These are phyloP conservation scores for Debaryomycetaceae sp. DNA, from an alignment of 1,139 yeast genomes.

Conservation along the genomic window DNA sequence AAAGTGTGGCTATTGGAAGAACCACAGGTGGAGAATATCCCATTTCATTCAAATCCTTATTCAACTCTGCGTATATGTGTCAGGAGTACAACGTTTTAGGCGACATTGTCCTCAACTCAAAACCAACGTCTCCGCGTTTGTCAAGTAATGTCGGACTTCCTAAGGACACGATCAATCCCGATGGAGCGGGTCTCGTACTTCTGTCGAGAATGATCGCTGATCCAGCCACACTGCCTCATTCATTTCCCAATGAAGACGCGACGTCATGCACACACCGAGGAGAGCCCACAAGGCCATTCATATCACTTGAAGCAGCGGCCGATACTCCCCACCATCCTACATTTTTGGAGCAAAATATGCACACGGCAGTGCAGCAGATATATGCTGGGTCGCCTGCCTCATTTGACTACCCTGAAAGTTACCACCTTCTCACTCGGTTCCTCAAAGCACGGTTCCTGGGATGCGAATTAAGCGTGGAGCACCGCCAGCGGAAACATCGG, in stretches of 20 bases:
- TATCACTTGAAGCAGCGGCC: conserved; percentile 23
- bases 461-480: conserved; percentile 17
- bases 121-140: conserved; percentile 42
- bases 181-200: background rate
- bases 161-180: conserved; percentile 2
- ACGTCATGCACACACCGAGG: background rate
- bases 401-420: conserved; percentile 59
- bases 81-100: conserved; percentile 53
- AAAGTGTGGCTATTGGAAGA: background rate
- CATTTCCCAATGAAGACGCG: background rate
- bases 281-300: conserved; percentile 25
- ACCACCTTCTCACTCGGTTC: conserved; percentile 49
- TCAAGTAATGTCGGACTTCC: conserved; percentile 15
- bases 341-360: conserved; percentile 48
- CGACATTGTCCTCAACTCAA: conserved; percentile 38
- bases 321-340: conserved; percentile 26
- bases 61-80: conserved; percentile 33
- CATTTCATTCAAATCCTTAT: conserved; percentile 4
- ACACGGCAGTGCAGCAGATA: conserved; percentile 56
- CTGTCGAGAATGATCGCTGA: too few relatives aligned
- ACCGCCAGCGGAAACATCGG: conserved; percentile 26
- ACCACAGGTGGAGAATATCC: background rate
- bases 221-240: background rate
- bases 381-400: conserved; percentile 44
- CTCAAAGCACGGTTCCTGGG: conserved; percentile 44